These are phyloP conservation scores for Thielaviopsis cerberus DNA, from an alignment of 2,329 filamentous ascomycete species.

Conservation along the genomic window DNA sequence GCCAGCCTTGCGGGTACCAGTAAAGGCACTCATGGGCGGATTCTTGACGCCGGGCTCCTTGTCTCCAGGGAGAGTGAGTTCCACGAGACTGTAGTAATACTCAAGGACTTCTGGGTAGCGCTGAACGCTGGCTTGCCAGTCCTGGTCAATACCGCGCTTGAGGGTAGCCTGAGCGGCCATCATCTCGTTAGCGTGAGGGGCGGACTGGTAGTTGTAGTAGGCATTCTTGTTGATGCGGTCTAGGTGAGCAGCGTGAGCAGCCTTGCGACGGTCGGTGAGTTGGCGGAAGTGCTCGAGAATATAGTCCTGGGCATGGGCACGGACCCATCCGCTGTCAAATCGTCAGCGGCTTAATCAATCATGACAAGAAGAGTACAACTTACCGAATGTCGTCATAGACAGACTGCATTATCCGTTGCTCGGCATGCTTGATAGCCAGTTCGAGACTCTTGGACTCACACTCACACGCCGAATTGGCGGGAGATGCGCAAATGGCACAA, in stretches of 20 bases:
- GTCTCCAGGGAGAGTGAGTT: conserved; percentile 44
- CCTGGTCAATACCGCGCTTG: conserved; percentile 58
- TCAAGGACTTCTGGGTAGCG: conserved; percentile 66
- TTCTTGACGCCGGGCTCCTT: conserved; percentile 40
- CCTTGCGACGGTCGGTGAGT: conserved; percentile 42
- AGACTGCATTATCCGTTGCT: conserved; percentile 42
- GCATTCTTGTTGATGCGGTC: conserved; percentile 37
- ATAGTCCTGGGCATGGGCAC: conserved; percentile 46
- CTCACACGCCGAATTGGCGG: conserved; percentile 39
- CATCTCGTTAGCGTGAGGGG: conserved; percentile 43
- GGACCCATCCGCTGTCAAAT: conserved; percentile 38
- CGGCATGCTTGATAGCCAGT: conserved; percentile 42
- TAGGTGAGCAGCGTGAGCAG: conserved; percentile 34
- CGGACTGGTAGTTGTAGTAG: conserved; percentile 37
- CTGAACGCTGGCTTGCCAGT: conserved; percentile 59
- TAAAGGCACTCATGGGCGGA: conserved; percentile 37
- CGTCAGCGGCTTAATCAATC: background rate
- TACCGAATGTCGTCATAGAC: conserved; percentile 47
- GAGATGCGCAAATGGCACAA: conserved; percentile 47
- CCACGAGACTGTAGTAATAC: conserved; percentile 58
- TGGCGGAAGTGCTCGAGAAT: conserved; percentile 47
- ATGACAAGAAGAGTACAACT: conserved; percentile 14
- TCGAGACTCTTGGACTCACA: conserved; percentile 50
- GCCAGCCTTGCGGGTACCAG: conserved; percentile 27
- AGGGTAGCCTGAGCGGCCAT: conserved; percentile 44